Percentiles rank a stretch among this genome's conserved stretches.
phyloP scores from a whole-genome alignment of 2,329 filamentous ascomycete species.

The Sporothrix luriei region DNA sequence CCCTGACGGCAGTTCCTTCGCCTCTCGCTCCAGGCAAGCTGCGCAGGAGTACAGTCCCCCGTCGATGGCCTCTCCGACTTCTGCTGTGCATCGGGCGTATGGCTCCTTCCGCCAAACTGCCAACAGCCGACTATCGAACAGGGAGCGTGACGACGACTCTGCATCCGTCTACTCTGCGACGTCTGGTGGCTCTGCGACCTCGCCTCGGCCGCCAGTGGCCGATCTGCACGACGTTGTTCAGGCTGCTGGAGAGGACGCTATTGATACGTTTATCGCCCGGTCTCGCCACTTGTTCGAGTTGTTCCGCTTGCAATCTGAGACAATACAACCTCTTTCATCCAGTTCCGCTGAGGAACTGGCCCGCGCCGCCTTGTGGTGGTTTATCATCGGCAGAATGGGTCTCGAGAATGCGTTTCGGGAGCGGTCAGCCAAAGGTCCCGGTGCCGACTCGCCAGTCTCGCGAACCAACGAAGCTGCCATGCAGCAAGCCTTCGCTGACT shows the following conservation, averaged over 20 bases:
- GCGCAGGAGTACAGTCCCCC: conserved; percentile 48
- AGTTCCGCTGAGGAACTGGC: conserved; percentile 69
- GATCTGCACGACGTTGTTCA: conserved; percentile 48
- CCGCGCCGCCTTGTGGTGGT: conserved; percentile 84
- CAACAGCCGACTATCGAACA: conserved; percentile 38
- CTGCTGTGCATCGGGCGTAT: conserved; percentile 39
- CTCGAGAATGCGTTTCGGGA: conserved; percentile 73
- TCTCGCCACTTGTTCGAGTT: conserved; percentile 74
- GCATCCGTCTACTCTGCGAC: conserved; percentile 8
- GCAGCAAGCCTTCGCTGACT: conserved; percentile 80
- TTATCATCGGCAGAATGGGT: conserved; percentile 74
- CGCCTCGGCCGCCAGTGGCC: conserved; percentile 41
- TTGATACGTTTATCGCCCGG: conserved; percentile 69
- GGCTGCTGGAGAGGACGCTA: conserved; percentile 64
- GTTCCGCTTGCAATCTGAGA: conserved; percentile 77
- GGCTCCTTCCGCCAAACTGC: conserved; percentile 38
- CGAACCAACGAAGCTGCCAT: conserved; percentile 58
- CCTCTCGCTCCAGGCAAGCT: conserved; percentile 28
- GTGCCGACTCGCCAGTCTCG: conserved; percentile 40
- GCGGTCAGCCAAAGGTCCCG: conserved; percentile 57
- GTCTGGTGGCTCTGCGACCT: conserved; percentile 28
- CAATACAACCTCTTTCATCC: conserved; percentile 65
- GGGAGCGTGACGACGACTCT: conserved; percentile 33
- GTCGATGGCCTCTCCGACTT: conserved; percentile 38
- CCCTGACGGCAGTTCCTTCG: conserved; percentile 32